Percentiles rank a stretch among this genome's conserved stretches.
These are phyloP conservation scores for Coelastrella sp. DNA, from an alignment of 139 green algal species.

Conservation along the genomic window DNA sequence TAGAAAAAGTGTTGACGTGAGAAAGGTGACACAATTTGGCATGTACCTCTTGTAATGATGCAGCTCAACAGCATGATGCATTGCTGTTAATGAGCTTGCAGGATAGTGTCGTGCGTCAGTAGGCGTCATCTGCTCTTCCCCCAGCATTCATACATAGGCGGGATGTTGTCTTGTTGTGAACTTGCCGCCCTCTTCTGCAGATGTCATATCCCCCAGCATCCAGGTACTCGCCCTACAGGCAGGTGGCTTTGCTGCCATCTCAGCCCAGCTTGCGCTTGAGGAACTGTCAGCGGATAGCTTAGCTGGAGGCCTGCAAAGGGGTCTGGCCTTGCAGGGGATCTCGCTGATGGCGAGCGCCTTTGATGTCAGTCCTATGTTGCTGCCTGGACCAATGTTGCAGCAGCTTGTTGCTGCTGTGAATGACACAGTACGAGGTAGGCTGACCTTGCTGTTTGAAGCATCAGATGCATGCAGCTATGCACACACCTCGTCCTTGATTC, in stretches of 20 bases:
- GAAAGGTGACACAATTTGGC: too few relatives aligned
- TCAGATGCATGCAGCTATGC: too few relatives aligned
- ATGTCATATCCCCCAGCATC: constrained; percentile 9
- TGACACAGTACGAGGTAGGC: neutral
- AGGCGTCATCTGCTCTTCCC: too few relatives aligned
- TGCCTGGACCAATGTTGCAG: neutral
- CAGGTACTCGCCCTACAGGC: constrained; percentile 4
- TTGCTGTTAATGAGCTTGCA: too few relatives aligned
- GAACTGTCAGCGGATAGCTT: neutral
- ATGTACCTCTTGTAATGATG: too few relatives aligned
- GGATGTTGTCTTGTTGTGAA: neutral
- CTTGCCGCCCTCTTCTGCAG: neutral
- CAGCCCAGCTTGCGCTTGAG: neutral
- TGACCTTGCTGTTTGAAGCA: neutral
- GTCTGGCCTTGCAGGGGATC: constrained; percentile 35
- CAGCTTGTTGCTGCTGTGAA: neutral
- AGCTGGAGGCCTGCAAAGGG: constrained; percentile 45
- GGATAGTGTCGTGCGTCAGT: too few relatives aligned
- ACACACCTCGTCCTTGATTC: too few relatives aligned
- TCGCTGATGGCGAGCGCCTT: constrained; percentile 3
- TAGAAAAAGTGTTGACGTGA: too few relatives aligned
- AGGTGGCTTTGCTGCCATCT: constrained; percentile 50
- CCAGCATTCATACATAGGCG: too few relatives aligned
- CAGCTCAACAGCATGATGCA: too few relatives aligned
- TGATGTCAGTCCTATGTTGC: neutral